Conservation (phyloP, 73 alveolate genomes). For the Paramecium caudatum region DNA sequence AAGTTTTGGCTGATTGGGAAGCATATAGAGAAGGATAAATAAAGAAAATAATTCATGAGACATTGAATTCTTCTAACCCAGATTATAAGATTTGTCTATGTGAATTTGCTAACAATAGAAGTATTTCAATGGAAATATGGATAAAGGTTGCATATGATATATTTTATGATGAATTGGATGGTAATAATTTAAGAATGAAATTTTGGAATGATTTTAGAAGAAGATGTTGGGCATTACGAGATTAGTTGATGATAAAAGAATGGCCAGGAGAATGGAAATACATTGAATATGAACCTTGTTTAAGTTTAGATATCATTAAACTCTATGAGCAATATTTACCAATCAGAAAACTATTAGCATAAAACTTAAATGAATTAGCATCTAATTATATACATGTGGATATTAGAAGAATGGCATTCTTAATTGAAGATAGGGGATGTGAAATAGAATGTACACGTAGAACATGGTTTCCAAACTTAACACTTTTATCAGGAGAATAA, state of each 20-base stretch:
- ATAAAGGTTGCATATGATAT: slow-evolving; percentile 62
- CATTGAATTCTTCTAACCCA: slow-evolving; percentile 30
- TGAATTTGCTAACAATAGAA: slow-evolving; percentile 14
- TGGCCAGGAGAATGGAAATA: slow-evolving; percentile 65
- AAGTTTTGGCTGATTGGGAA: slow-evolving; percentile 44
- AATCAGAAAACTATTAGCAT: slow-evolving; percentile 26
- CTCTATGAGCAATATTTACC: slow-evolving; percentile 54
- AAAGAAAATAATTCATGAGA: slow-evolving; percentile 47
- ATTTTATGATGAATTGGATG: slow-evolving; percentile 58
- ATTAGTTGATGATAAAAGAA: neutral
- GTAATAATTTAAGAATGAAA: slow-evolving; percentile 21
- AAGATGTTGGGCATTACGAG: neutral
- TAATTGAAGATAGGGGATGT: slow-evolving; percentile 36
- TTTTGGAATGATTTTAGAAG: slow-evolving; percentile 49
- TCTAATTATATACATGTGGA: slow-evolving; percentile 1
- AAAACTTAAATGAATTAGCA: slow-evolving; percentile 16
- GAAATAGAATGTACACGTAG: slow-evolving; percentile 35
- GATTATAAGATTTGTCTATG: slow-evolving; percentile 40
- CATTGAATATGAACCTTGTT: slow-evolving; percentile 53
- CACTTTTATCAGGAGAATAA: neutral
- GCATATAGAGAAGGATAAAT: neutral
- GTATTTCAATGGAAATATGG: slow-evolving; percentile 47
- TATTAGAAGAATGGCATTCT: slow-evolving; percentile 40
- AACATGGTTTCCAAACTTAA: slow-evolving; percentile 55
- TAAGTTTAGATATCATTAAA: slow-evolving; percentile 43